These are phyloP conservation scores for Euphorbia celastroides DNA, from an alignment of 441 rosid genomes.

Conservation along the genomic window DNA sequence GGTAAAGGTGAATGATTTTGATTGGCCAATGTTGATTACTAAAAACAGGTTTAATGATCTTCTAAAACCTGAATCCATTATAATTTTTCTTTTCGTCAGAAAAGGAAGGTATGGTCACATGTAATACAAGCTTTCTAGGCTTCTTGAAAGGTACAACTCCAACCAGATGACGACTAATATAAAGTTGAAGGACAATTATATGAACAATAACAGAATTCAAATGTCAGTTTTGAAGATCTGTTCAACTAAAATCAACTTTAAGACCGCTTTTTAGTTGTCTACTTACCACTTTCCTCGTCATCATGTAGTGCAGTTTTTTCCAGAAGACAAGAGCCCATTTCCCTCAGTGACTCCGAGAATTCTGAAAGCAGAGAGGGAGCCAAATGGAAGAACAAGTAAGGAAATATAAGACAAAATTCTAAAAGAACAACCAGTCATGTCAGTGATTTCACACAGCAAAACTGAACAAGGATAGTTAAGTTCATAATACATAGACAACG, in stretches of 20 bases:
- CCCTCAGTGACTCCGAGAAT: slow-evolving; percentile 90
- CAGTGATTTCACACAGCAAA: not conserved
- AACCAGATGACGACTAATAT: not conserved
- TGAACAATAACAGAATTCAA: slow-evolving; percentile 2
- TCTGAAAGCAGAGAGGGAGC: slow-evolving; percentile 40
- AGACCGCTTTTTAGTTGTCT: not conserved
- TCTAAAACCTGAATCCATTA: not conserved
- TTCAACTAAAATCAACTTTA: not conserved
- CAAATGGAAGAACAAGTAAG: slow-evolving; percentile 5
- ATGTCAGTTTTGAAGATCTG: not conserved
- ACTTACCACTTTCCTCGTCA: slow-evolving; percentile 70
- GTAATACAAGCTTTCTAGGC: not conserved
- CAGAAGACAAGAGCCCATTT: slow-evolving; percentile 86
- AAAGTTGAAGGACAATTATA: slow-evolving; percentile 5
- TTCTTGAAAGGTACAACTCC: not conserved
- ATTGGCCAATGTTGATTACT: not conserved
- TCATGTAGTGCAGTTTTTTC: slow-evolving; percentile 63
- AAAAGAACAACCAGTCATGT: not conserved
- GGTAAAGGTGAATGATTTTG: too few species aligned
- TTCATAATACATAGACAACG: not conserved
- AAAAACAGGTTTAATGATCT: not conserved
- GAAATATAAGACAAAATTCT: not conserved
- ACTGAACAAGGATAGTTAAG: not conserved
- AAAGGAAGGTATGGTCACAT: not conserved
- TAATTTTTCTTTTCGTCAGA: not conserved